phyloP scores from a whole-genome alignment of 257 asterid genomes.

The Solanum chiquidenum region DNA sequence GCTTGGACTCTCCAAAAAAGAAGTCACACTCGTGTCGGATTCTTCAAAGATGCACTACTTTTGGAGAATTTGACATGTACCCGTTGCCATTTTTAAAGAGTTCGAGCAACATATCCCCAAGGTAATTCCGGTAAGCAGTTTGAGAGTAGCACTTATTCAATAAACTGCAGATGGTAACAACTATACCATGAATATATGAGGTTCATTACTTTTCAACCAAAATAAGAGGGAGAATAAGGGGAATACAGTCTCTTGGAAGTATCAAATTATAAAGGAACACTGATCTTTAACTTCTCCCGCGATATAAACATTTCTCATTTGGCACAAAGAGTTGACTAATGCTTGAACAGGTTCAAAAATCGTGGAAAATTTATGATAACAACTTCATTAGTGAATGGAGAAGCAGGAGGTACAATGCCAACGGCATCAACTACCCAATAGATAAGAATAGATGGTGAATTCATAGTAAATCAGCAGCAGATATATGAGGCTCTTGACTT shows the following conservation, averaged over 20 bases:
- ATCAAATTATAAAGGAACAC: neutral
- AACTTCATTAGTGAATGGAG: neutral
- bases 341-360: neutral
- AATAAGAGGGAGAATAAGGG: neutral
- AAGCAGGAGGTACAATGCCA: neutral
- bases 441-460: neutral
- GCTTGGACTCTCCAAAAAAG: neutral
- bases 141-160: neutral
- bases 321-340: neutral
- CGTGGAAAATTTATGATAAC: neutral
- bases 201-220: neutral
- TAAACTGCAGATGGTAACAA: neutral
- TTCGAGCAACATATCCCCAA: neutral
- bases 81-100: neutral
- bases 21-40: neutral
- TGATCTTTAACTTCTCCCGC: neutral
- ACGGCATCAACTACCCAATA: neutral
- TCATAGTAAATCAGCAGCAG: neutral
- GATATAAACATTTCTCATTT: neutral
- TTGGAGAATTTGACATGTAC: neutral
- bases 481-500: neutral
- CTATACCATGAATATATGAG: neutral
- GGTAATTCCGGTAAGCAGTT: neutral
- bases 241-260: neutral
- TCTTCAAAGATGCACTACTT: neutral